Evolutionary conservation across 1,284 basidiomycete species (phyloP), one percentile per base, ranked within the genome.

Genomic region (Melampsora larici-populina): DNA sequence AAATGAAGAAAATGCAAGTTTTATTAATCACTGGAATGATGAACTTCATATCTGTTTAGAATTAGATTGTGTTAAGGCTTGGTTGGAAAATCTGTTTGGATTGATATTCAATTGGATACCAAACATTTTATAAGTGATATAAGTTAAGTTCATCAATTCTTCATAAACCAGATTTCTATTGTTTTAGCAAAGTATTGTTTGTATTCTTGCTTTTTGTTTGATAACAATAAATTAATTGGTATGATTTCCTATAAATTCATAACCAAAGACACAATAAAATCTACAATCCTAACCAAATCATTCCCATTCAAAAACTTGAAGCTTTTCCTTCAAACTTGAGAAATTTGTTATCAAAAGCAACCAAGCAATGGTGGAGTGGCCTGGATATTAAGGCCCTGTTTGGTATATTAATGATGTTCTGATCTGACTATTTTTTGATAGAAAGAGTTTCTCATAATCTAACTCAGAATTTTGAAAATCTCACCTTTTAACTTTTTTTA

Each of bases 291-390:
- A n/a, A n/a, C n/a, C n/a, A n/a, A n/a, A n/a, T n/a, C n/a, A n/a
- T n/a, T n/a, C n/a, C n/a, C n/a, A n/a, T n/a, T n/a, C n/a, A n/a
- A n/a, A n/a, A n/a, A n/a, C n/a, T n/a, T 49, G 11, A 49, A 49
- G 21, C 48, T 49, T 49, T 49, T 11, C 11, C 48, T 49, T 49
- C 48, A 21, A 21, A 49, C 48, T 49, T 49, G 48, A 49, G 21
- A 49, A 11, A n/a, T n/a, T n/a, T n/a, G n/a, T n/a, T n/a, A n/a
- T 21, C 11, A 49, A 21, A 21, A n/a, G n/a, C n/a, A n/a, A 49
- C 48, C 21, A 11, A 49, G 29, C 62, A 40, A 31, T 66, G 71
- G 71, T 74, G 71, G 71, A 26, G 40, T n/a, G n/a, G 6, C 21
- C 24, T n/a, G 62, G 40, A 33, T 43, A 64, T n/a, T n/a, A 31